A percentile compares a stretch with the other conserved stretches of the same genome.
Conservation (phyloP, 2,329 filamentous ascomycete genomes). For the Exserohilum rostratum region DNA sequence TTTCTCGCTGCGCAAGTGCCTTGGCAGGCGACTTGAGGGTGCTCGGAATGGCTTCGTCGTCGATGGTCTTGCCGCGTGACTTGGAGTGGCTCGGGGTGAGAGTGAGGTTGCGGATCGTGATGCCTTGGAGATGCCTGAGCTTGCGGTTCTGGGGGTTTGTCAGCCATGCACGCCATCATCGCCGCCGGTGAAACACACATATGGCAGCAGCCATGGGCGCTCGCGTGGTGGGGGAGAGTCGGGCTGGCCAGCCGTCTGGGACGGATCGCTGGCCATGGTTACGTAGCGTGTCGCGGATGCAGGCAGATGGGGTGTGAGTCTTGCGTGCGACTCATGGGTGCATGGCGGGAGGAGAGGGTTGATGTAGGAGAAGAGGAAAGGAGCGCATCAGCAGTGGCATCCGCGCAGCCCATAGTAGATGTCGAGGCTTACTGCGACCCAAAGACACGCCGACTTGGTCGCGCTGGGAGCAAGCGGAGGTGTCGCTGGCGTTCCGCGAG, state of each 20-base stretch:
- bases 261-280: constrained; percentile 33
- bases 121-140: constrained; percentile 83
- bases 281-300: constrained; percentile 14
- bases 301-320: neutral
- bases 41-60: constrained; percentile 76
- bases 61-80: constrained; percentile 66
- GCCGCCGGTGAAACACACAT: constrained; percentile 29
- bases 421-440: neutral
- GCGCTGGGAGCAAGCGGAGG: constrained; percentile 26
- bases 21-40: constrained; percentile 71
- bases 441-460: constrained; percentile 19
- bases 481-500: constrained; percentile 13
- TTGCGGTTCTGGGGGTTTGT: constrained; percentile 72
- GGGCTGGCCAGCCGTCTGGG: constrained; percentile 15
- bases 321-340: constrained; percentile 6
- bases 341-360: neutral
- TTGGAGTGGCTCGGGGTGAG: constrained; percentile 61
- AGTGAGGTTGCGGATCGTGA: constrained; percentile 84
- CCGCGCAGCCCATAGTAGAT: constrained; percentile 21
- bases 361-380: neutral
- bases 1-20: constrained; percentile 61
- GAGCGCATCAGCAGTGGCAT: constrained; percentile 7
- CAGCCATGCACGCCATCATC: neutral
- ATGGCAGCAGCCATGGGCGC: constrained; percentile 48
- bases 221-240: constrained; percentile 35